Evolutionary conservation across 192 early-diverging fungal genomes (phyloP).

Genomic region (Backusella circina): DNA sequence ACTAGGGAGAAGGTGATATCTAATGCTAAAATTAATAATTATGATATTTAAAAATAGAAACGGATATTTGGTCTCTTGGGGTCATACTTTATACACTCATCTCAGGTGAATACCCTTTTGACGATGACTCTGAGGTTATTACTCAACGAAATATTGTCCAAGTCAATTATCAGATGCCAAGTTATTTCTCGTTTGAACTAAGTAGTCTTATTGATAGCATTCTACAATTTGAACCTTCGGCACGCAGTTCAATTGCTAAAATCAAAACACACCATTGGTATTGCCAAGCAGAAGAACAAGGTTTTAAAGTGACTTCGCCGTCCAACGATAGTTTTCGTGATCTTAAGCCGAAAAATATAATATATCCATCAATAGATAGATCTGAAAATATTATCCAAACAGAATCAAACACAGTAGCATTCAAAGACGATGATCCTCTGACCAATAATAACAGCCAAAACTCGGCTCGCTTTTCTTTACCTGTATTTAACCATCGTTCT

Average conservation of each 20-base stretch:
- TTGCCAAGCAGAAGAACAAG: neutral
- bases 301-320: constrained; percentile 16
- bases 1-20: neutral
- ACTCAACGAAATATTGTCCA: constrained; percentile 68
- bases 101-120: constrained; percentile 77
- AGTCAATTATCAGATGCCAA: constrained; percentile 70
- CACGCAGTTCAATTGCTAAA: constrained; percentile 57
- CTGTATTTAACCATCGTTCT: constrained; percentile 4
- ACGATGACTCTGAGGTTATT: constrained; percentile 69
- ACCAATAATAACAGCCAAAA: neutral
- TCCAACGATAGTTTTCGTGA: neutral
- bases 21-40: constrained; percentile 23
- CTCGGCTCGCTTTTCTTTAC: constrained; percentile 14
- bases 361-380: neutral
- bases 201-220: constrained; percentile 61
- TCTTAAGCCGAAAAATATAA: neutral
- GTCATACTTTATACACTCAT: constrained; percentile 86
- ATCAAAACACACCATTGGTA: constrained; percentile 66
- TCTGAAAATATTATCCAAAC: neutral
- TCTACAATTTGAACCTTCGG: constrained; percentile 60
- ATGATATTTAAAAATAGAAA: constrained; percentile 42
- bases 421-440: neutral
- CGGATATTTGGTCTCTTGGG: constrained; percentile 94
- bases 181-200: constrained; percentile 53
- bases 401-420: neutral